These are phyloP conservation scores for Wickerhamiella nectarea DNA, from an alignment of 805 yeast species.

Conservation along the genomic window DNA sequence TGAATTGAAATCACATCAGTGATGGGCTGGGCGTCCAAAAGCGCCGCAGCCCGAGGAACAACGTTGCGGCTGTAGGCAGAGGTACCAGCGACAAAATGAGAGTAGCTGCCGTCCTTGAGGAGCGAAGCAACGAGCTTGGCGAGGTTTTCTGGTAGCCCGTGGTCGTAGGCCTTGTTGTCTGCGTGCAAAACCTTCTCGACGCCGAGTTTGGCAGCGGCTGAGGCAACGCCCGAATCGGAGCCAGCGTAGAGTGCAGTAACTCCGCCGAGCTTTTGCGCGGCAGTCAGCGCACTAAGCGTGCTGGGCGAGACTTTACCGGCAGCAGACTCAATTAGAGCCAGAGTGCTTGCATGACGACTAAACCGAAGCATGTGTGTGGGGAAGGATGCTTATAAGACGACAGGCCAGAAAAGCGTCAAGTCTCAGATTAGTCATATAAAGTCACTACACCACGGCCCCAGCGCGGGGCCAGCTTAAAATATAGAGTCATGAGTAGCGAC, in stretches of 20 bases:
- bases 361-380: neutral
- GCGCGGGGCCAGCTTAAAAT: too few relatives aligned
- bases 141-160: conserved; percentile 60
- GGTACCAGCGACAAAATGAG: conserved; percentile 68
- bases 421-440: too few relatives aligned
- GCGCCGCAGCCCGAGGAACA: conserved; percentile 76
- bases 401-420: too few relatives aligned
- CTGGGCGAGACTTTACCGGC: conserved; percentile 47
- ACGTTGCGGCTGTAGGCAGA: conserved; percentile 81
- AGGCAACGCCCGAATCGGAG: conserved; percentile 39
- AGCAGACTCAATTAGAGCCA: conserved; percentile 57
- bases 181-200: conserved; percentile 46
- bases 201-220: conserved; percentile 40
- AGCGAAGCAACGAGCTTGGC: conserved; percentile 50
- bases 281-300: conserved; percentile 57
- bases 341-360: conserved; percentile 42
- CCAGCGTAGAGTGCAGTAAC: conserved; percentile 72
- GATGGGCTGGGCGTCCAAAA: conserved; percentile 75
- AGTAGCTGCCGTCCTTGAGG: conserved; percentile 33
- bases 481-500: neutral
- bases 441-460: too few relatives aligned
- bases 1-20: conserved; percentile 65
- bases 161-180: conserved; percentile 44
- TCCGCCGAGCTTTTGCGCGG: conserved; percentile 58
- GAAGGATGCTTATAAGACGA: too few relatives aligned